Conservation (phyloP, 2,329 filamentous ascomycete genomes). For the Diaporthe citri region DNA sequence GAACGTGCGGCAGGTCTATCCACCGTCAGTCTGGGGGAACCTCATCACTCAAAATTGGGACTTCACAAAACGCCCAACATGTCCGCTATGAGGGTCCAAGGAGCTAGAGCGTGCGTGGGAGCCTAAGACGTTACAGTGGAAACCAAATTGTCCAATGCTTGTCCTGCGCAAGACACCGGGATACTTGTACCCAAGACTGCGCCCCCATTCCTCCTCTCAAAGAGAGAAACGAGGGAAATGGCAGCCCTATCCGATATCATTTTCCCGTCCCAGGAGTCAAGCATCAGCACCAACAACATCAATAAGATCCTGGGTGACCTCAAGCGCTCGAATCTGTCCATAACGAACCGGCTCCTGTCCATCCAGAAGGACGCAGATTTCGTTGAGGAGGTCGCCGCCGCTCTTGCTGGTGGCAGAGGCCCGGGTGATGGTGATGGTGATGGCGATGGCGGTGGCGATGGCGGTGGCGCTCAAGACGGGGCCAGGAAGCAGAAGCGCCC, state of each 20-base stretch:
- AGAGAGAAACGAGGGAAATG: constrained; percentile 39
- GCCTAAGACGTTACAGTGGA: neutral
- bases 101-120: neutral
- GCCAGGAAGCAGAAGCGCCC: constrained; percentile 61
- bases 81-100: neutral
- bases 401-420: constrained; percentile 51
- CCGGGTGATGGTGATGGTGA: neutral
- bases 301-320: constrained; percentile 78
- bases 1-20: neutral
- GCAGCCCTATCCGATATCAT: constrained; percentile 57
- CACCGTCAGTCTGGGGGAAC: constrained; percentile 11
- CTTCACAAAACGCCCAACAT: neutral
- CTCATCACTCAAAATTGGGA: neutral
- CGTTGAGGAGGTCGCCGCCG: constrained; percentile 70
- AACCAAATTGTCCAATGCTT: neutral
- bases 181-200: neutral
- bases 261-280: constrained; percentile 63
- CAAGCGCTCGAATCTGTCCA: constrained; percentile 80
- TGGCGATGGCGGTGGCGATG: no score
- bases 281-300: constrained; percentile 66
- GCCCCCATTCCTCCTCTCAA: neutral
- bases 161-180: neutral
- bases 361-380: constrained; percentile 84
- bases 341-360: constrained; percentile 84
- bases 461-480: no score